Evolutionary conservation across 306 rosid genomes (phyloP).

Genomic region (Herpetospermum pedunculosum): DNA sequence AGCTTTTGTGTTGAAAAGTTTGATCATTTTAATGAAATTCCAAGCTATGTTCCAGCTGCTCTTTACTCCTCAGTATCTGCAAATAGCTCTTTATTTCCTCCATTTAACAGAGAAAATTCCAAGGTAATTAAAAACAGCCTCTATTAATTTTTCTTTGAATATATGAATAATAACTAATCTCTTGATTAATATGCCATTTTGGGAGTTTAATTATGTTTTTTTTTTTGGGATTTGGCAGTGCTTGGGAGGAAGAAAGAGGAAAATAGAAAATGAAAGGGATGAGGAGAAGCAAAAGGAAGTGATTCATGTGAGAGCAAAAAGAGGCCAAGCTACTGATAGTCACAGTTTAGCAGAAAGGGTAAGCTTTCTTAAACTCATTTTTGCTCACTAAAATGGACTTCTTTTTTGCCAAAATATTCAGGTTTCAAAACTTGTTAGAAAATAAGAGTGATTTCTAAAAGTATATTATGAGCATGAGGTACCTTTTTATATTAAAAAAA

Average conservation of each 20-base stretch:
- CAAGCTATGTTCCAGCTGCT: background rate
- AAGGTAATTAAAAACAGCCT: slow-evolving; percentile 15
- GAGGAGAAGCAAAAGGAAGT: slow-evolving; percentile 33
- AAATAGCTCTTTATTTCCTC: slow-evolving; percentile 12
- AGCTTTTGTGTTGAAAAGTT: slow-evolving; percentile 6
- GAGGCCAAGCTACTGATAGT: slow-evolving; percentile 65
- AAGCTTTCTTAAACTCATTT: background rate
- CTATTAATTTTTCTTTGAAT: background rate
- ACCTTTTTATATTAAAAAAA: no score
- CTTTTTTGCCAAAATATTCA: background rate
- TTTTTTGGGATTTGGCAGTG: slow-evolving; percentile 11
- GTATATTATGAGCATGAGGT: background rate
- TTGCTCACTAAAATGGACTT: background rate
- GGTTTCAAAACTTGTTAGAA: background rate
- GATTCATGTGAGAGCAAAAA: slow-evolving; percentile 53
- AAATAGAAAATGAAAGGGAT: slow-evolving; percentile 20
- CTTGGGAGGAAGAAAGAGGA: slow-evolving; percentile 40
- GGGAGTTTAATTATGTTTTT: no score
- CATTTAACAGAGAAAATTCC: slow-evolving; percentile 6
- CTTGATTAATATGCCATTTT: no score
- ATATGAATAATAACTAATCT: no score
- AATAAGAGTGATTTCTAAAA: background rate
- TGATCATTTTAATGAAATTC: slow-evolving; percentile 11
- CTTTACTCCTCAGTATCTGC: slow-evolving; percentile 16
- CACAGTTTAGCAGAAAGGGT: slow-evolving; percentile 75